Percentiles rank a stretch among this genome's conserved stretches.
Evolutionary conservation across 2,329 filamentous ascomycete species (phyloP).

Genomic region (Claviceps quebecensis): DNA sequence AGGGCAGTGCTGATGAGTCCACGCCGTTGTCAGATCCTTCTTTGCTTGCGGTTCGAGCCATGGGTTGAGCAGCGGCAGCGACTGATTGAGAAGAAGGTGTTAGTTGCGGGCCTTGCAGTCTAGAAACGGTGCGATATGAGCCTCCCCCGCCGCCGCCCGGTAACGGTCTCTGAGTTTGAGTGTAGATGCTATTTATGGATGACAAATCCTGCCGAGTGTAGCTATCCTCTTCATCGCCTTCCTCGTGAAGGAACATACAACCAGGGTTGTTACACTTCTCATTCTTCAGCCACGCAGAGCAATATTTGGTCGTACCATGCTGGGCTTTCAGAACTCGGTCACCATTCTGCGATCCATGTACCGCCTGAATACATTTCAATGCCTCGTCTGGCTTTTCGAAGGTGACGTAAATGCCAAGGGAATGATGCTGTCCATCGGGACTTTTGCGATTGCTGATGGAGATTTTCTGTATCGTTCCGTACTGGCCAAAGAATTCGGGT

Average conservation of each 20-base stretch:
- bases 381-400: conserved; percentile 89
- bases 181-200: conserved; percentile 81
- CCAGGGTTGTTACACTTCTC: conserved; percentile 91
- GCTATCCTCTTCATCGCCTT: conserved; percentile 95
- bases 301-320: conserved; percentile 91
- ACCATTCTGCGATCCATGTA: conserved; percentile 84
- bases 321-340: conserved; percentile 70
- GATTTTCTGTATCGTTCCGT: conserved; percentile 96
- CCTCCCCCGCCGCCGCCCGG: conserved; percentile 33
- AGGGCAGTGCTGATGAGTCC: conserved; percentile 81
- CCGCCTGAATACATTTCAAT: conserved; percentile 74
- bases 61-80: conserved; percentile 41
- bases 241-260: conserved; percentile 96
- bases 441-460: conserved; percentile 93
- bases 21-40: conserved; percentile 57
- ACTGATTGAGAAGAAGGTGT: conserved; percentile 26
- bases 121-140: conserved; percentile 38
- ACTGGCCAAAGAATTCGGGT: conserved; percentile 91
- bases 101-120: conserved; percentile 31
- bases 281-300: conserved; percentile 87
- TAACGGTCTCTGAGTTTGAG: conserved; percentile 62
- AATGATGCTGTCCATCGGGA: conserved; percentile 61
- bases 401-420: conserved; percentile 95
- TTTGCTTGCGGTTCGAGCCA: conserved; percentile 65
- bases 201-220: conserved; percentile 91